Evolutionary conservation across 495 filamentous ascomycete genomes (phyloP), one percentile per base, ranked within the genome.

Genomic region (Penicillium flavigenum): DNA sequence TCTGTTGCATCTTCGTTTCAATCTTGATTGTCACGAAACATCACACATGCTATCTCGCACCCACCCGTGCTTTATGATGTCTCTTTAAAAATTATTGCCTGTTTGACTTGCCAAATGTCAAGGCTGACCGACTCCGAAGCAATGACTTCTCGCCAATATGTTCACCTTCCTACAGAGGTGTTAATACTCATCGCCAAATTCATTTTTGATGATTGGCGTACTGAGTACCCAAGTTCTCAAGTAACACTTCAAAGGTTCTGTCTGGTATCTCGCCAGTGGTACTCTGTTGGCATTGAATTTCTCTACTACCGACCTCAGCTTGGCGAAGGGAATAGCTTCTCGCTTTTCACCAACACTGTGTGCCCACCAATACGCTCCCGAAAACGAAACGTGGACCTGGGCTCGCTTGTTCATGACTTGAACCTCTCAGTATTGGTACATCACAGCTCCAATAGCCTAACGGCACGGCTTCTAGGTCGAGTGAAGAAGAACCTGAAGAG

Each of bases 231-330:
- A 4, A 4, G 1, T 36, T 11, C 1, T 14, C 20, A 44, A 47
- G 5, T 63, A 42, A 54, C 85, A 86, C 69, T 89, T n/a, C 70
- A 77, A 59, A 71, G 72, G 0, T 84, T 82, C 63, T 81, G 79
- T 62, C 73, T 86, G 19, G 78, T 88, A 14, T 84, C 79, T 7
- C 77, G 78, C 14, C 77, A 85, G 53, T 91, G 88, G 88, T 88
- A 89, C 63, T 75, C 78, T 10, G 78, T 76, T 5, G 74, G 78
- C 12, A 75, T 86, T 8, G 59, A 76, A 0, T 67, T 72, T 20
- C 79, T 91, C n/a, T 91, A 88, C 62, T 66, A 70, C 19, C 54
- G 62, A 2, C 86, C 86, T 0, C 58, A 65, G 39, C 64, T 89
- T 5, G 47, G 52, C 17, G 63, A 62, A 11, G 83, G 84, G 9